Evolutionary conservation across 23 red algal genomes (phyloP), one percentile per base, ranked within the genome.

Genomic region (Gracilaria vermiculophylla): DNA sequence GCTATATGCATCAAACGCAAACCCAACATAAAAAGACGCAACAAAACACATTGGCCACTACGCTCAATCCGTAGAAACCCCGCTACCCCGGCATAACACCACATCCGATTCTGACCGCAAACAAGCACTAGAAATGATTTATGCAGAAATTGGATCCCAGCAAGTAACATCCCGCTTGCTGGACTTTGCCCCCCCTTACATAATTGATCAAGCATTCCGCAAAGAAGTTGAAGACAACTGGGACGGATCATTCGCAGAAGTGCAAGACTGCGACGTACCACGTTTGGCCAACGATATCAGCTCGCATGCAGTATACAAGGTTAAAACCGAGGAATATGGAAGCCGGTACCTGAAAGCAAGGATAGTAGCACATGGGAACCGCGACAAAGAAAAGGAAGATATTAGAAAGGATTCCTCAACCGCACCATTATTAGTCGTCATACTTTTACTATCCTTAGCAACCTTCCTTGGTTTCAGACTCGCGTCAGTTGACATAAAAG

Each of bases 271-370:
- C 9, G 33, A 79, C 14, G 75, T 79, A 49, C 75, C 75, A 53
- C 33, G 4, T 20, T 27, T 53, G 44, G 36, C 75, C 7, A 79
- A 79, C 24, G 44, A 53, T 4, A 45, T 79, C 31, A 55, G 8
- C 6, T 79, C 75, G 15, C 75, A 79, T 25, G 75, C 53, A 6
- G 41, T 79, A 6, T 79, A 79, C 33, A 79, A 79, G 17, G 51
- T 79, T 6, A 79, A 79, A 55, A 55, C 75, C 16, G 75, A 79
- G 6, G 75, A 79, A 36, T 5, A 79, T 27, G 75, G 75, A 54
- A 23, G 5, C 51, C 5, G 51, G 53, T 20, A 5, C 7, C 40
- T 53, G 40, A 79, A 79, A 55, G 75, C 75, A 13, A 33, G 77
- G 36, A 13, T 81, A 11, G 52, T 81, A 5, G 50, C 77, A 9